Conservation (phyloP, 2,329 filamentous ascomycete genomes). For the Calonectria pseudoturangicola region DNA sequence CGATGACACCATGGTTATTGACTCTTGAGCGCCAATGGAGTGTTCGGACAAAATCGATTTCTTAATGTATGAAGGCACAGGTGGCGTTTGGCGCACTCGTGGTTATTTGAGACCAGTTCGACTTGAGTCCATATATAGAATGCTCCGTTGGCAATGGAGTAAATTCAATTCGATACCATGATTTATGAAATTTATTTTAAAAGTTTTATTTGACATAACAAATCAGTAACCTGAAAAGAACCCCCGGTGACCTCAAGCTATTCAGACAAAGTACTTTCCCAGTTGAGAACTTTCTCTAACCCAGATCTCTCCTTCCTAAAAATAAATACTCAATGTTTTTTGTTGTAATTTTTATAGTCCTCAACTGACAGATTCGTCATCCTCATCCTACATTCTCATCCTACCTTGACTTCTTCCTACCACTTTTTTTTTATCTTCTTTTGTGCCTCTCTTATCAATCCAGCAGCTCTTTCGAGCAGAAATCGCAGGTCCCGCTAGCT, state of each 20-base stretch:
- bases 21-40: constrained; percentile 57
- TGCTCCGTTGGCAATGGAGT: constrained; percentile 43
- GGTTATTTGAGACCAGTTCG: constrained; percentile 48
- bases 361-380: not conserved
- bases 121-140: constrained; percentile 51
- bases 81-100: constrained; percentile 53
- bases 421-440: not conserved
- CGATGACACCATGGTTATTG: constrained; percentile 94
- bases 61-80: constrained; percentile 51
- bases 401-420: no score
- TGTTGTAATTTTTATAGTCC: not conserved
- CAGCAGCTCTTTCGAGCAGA: not conserved
- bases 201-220: not conserved
- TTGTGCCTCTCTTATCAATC: not conserved
- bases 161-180: constrained; percentile 52
- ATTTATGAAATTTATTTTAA: constrained; percentile 39
- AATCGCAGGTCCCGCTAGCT: not conserved
- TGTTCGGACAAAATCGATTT: constrained; percentile 38
- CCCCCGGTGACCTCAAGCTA: not conserved
- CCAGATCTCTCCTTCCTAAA: not conserved
- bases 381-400: no score
- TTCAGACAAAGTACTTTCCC: not conserved
- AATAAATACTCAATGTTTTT: not conserved
- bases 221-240: not conserved
- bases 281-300: not conserved